Evolutionary conservation across 1,284 basidiomycete species (phyloP).

Genomic region (Boletus sp.): DNA sequence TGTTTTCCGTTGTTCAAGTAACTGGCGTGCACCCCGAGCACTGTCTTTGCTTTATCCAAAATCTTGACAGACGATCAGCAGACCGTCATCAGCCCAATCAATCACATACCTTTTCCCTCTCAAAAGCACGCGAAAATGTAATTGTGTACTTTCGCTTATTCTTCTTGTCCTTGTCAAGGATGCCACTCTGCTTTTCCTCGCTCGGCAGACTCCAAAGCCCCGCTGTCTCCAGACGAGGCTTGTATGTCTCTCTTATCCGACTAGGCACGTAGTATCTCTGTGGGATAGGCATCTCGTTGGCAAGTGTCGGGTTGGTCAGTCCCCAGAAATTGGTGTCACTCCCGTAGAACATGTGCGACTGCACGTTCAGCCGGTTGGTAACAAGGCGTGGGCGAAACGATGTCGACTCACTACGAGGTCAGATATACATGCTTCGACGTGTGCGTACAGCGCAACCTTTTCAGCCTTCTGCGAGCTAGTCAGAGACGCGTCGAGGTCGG

Average conservation of each 20-base stretch:
- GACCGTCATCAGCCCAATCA: not conserved
- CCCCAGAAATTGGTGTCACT: conserved; percentile 57
- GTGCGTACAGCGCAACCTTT: conserved; percentile 56
- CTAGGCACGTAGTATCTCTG: conserved; percentile 69
- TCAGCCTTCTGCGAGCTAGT: conserved; percentile 46
- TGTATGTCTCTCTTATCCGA: conserved; percentile 55
- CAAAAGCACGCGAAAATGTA: conserved; percentile 50
- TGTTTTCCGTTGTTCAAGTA: conserved; percentile 48
- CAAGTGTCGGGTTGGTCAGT: conserved; percentile 51
- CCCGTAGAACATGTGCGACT: conserved; percentile 61
- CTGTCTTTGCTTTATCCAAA: conserved; percentile 52
- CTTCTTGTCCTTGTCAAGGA: conserved; percentile 36
- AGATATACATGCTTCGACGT: conserved; percentile 62
- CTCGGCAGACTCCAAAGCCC: conserved; percentile 56
- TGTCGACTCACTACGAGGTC: conserved; percentile 57
- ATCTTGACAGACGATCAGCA: conserved; percentile 39
- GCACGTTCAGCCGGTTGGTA: conserved; percentile 10
- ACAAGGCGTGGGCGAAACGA: not conserved
- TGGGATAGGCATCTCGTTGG: conserved; percentile 56
- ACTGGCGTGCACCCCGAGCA: conserved; percentile 54
- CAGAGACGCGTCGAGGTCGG: conserved; percentile 45
- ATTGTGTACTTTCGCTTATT: conserved; percentile 41
- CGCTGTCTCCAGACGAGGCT: conserved; percentile 53
- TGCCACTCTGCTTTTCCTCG: conserved; percentile 39
- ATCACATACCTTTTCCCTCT: conserved; percentile 54